Evolutionary conservation across 208 protist species (phyloP), one percentile per base, ranked within the genome.

Genomic region (Porcisia deanei): DNA sequence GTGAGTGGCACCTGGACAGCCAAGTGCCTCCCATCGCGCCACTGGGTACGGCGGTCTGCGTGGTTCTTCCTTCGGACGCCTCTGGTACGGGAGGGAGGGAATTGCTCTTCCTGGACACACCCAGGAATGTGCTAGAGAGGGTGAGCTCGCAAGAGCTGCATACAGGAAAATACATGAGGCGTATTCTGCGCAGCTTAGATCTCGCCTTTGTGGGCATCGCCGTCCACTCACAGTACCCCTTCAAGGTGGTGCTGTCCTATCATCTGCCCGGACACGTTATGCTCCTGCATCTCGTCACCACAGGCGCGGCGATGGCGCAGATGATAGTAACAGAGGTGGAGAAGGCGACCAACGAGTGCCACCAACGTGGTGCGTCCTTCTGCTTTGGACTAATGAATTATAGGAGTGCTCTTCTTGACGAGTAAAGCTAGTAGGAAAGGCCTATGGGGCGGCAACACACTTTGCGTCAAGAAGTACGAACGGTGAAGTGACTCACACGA

Each of bases 181-280:
- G 76, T 18, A 84, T 93, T 1, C 54, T 91, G 20, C 70, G 90
- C 37, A 76, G 84, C 34, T 71, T 90, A 5, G 82, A 89, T 54
- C 55, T 85, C 20, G 81, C 82, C 55, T 93, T 87, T 43, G 76
- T 88, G 12, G 75, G 73, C 18, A 58, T 80, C 34, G 53, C 43
- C 14, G 10, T 77, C 7, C 64, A 71, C 39, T 71, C 59, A 2
- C 63, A 14, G 12, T 76, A 80, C 65, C 69, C 80, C 14, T 93
- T 90, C 66, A 83, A 87, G 39, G 81, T 87, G 7, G 65, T 91
- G 6, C 39, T 93, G 12, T 80, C 80, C 3, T 81, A 87, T 71
- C 75, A 80, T 57, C 72, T 83, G 20, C 76, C 86, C 3, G 71
- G 30, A 52, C 22, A 73, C 2, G 61, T 70, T 14, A 37, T 76